These are phyloP conservation scores for Zygotorulaspora danielsina DNA, from an alignment of 805 yeast species.

Conservation along the genomic window DNA sequence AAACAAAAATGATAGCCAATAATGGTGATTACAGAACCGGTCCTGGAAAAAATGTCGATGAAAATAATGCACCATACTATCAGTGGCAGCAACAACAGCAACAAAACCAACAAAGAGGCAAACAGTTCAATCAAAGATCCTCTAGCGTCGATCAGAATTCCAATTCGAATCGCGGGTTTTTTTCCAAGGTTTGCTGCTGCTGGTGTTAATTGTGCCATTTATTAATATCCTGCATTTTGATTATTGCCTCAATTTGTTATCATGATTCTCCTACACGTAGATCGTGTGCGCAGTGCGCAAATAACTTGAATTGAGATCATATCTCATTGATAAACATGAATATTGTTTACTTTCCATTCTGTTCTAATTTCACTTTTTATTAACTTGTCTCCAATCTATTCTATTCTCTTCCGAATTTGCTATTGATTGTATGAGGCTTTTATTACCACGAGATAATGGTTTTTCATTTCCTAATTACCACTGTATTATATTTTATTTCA, in stretches of 20 bases:
- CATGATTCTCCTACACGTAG: slow-evolving; percentile 11
- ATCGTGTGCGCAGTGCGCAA: slow-evolving; percentile 21
- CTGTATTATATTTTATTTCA: too few species aligned
- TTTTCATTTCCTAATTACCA: too few species aligned
- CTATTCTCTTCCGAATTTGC: background rate
- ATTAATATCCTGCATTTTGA: background rate
- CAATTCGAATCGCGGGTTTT: slow-evolving; percentile 15
- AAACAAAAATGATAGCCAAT: background rate
- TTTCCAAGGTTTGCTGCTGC: slow-evolving; percentile 24
- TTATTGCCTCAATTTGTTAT: background rate
- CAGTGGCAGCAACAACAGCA: slow-evolving; percentile 15
- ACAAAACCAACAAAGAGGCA: slow-evolving; percentile 9
- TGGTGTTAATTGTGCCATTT: slow-evolving; percentile 13
- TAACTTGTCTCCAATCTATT: background rate
- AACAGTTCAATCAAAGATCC: slow-evolving; percentile 12
- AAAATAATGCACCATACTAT: slow-evolving; percentile 11
- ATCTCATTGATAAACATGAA: background rate
- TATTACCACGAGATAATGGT: too few species aligned
- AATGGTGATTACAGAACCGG: slow-evolving; percentile 8
- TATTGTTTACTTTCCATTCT: background rate
- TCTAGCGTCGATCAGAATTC: slow-evolving; percentile 8
- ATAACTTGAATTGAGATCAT: slow-evolving; percentile 1
- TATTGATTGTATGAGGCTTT: too few species aligned
- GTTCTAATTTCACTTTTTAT: background rate
- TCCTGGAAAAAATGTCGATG: slow-evolving; percentile 6